Evolutionary conservation across 2,329 filamentous ascomycete species (phyloP).

Genomic region (Teratosphaeriaceae sp.): DNA sequence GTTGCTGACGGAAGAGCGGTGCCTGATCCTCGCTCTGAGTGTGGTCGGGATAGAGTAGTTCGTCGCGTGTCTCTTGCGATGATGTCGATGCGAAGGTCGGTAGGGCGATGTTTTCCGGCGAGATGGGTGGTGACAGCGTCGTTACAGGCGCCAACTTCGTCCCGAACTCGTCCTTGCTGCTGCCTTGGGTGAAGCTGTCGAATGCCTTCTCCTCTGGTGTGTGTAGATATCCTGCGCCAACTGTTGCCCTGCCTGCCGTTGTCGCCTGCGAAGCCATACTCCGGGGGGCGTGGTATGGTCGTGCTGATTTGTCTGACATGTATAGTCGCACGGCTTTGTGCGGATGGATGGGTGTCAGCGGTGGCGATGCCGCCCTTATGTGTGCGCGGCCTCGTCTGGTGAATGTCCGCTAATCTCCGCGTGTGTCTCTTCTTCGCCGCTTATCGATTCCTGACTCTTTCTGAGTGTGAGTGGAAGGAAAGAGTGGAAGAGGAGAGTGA

Average conservation of each 20-base stretch:
- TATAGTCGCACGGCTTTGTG: background rate
- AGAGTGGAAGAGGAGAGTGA: background rate
- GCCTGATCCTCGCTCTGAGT: slow-evolving; percentile 6
- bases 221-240: slow-evolving; percentile 4
- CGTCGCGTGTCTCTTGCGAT: slow-evolving; percentile 8
- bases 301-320: background rate
- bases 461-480: background rate
- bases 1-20: slow-evolving; percentile 9
- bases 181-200: slow-evolving; percentile 11
- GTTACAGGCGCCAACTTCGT: slow-evolving; percentile 12
- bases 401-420: slow-evolving; percentile 1
- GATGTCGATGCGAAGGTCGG: slow-evolving; percentile 9
- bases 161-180: background rate
- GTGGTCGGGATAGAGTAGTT: slow-evolving; percentile 12
- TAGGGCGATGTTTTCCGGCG: slow-evolving; percentile 10
- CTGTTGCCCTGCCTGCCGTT: background rate
- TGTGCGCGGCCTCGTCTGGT: background rate
- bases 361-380: background rate
- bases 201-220: slow-evolving; percentile 6
- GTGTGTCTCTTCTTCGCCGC: background rate
- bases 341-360: slow-evolving; percentile 1
- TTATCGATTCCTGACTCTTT: background rate
- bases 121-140: slow-evolving; percentile 14
- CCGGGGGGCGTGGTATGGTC: background rate
- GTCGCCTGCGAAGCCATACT: background rate